Conservation (phyloP, 441 rosid species). For the Euphorbia corollata region DNA sequence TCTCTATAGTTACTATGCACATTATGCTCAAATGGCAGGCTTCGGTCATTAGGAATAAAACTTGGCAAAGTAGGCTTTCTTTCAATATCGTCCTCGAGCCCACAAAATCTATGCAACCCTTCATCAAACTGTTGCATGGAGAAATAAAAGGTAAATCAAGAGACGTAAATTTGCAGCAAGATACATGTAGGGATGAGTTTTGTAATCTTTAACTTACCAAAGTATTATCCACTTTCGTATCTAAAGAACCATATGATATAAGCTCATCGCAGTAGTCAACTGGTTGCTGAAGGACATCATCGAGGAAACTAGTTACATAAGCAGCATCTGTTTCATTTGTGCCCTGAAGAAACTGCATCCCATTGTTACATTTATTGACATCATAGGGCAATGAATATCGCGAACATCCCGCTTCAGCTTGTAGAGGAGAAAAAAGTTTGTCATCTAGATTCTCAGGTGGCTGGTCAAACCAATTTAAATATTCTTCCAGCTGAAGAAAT, state of each 20-base stretch:
- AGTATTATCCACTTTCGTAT: slow-evolving; percentile 19
- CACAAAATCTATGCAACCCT: slow-evolving; percentile 15
- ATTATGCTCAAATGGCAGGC: slow-evolving; percentile 1
- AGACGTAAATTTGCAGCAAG: not conserved
- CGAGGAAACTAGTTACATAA: slow-evolving; percentile 33
- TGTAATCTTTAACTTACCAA: slow-evolving; percentile 26
- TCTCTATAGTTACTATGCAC: not conserved
- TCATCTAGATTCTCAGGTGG: slow-evolving; percentile 25
- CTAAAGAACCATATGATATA: slow-evolving; percentile 17
- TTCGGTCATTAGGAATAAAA: not conserved
- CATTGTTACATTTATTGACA: slow-evolving; percentile 13
- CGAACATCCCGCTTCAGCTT: slow-evolving; percentile 35
- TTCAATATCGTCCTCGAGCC: slow-evolving; percentile 7
- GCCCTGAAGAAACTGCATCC: slow-evolving; percentile 20
- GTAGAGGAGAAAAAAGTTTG: slow-evolving; percentile 42
- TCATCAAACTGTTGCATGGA: slow-evolving; percentile 21
- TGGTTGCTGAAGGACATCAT: slow-evolving; percentile 35
- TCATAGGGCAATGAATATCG: slow-evolving; percentile 19
- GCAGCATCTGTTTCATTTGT: slow-evolving; percentile 32
- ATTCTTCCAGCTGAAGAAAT: slow-evolving; percentile 29
- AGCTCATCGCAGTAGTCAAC: slow-evolving; percentile 26
- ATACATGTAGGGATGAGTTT: slow-evolving; percentile 2
- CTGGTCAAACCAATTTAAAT: slow-evolving; percentile 24
- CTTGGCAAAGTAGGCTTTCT: slow-evolving; percentile 9
- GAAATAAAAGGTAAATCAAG: slow-evolving; percentile 5